Base-by-base conservation (phyloP, 1,284 basidiomycete genomes). In the Ganoderma multipileum region DNA sequence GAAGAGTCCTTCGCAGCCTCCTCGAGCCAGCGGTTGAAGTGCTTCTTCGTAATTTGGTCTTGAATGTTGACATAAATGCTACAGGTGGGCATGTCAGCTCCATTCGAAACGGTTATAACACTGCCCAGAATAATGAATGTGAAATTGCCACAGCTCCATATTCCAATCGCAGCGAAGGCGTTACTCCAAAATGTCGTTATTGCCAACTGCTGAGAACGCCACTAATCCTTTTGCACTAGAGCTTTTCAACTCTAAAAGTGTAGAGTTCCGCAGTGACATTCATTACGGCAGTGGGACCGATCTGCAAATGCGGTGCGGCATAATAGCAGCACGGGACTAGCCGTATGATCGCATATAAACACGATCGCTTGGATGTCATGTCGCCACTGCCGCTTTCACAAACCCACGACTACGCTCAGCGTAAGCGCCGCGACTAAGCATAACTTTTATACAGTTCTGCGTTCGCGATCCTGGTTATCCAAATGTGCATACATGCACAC, bases 21-120 rank as follows among this genome's bases (percentile, higher is more conserved):
- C n/a, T 82, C 82, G 55, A 94, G 86, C 95, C 95, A 97, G 74
- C 84, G 75, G 61, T 82, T 79, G 76, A 96, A 89, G 81, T 95
- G 91, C 74, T 89, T 85, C 74, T 94, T 92, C 75, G 96, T 88
- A 76, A 98, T 93, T 64, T 80, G 75, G 79, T 99, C 97, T 84
- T 98, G 96, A 65, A 96, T 92, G 60, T 85, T 83, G 65, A 97
- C 86, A 81, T 99, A 99, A 74, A 95, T 91, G 62, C 95, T 96
- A 73, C 36, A 70, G 38, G 67, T 66, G 16, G 6, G 26, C 36
- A 16, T n/a, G 38, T 60, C 38, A 60, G 58, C 26, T 38, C n/a
- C 8, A 30, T 26, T 26, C 7, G 26, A 54, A 30, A 54, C 16
- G 16, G 2, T 39, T 11, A 11, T 39, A 14, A 39, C 38, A 39